A percentile compares a stretch with the other conserved stretches of the same genome.
These are phyloP conservation scores for Lipomyces starkeyi DNA, from an alignment of 805 yeast genomes.

Conservation along the genomic window DNA sequence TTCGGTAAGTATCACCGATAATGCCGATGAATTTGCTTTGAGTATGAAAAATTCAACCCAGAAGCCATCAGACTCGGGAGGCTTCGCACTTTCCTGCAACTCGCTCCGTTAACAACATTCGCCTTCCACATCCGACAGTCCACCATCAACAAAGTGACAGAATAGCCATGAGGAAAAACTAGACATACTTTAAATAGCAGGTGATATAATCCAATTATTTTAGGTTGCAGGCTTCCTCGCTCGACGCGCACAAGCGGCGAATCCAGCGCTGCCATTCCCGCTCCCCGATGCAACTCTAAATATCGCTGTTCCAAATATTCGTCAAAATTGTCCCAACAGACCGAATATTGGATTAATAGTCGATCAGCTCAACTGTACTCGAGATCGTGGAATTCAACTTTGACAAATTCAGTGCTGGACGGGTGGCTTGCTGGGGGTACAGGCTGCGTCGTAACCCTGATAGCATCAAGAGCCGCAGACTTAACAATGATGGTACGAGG, in stretches of 20 bases:
- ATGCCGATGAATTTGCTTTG: constrained; percentile 37
- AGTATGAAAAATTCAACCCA: constrained; percentile 48
- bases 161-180: background rate
- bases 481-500: no score
- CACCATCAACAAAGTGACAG: background rate
- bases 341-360: background rate
- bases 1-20: constrained; percentile 29
- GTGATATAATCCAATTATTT: constrained; percentile 46
- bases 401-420: background rate
- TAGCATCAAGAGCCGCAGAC: background rate
- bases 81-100: constrained; percentile 25
- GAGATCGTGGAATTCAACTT: background rate
- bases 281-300: background rate
- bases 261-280: constrained; percentile 36
- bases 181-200: constrained; percentile 42
- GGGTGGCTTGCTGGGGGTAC: background rate
- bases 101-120: background rate
- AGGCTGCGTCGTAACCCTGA: background rate
- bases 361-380: background rate
- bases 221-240: constrained; percentile 44
- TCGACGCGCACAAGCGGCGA: constrained; percentile 45
- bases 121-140: background rate
- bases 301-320: background rate
- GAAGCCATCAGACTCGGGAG: constrained; percentile 41
- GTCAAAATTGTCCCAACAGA: background rate